Evolutionary conservation across 2,329 filamentous ascomycete species (phyloP).

Genomic region (Aspergillus sergii): DNA sequence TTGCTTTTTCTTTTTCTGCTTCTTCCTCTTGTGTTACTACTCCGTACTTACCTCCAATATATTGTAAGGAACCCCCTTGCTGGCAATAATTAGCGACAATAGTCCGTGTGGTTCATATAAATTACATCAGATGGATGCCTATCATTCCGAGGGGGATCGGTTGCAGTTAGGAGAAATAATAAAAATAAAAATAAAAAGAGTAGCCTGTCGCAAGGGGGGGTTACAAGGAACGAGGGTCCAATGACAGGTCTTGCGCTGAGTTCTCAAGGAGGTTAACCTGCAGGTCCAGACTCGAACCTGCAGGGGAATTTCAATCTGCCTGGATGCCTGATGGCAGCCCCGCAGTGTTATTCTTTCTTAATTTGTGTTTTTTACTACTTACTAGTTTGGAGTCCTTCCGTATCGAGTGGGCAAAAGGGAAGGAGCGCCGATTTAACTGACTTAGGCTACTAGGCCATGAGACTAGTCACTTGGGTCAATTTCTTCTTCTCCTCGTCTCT

Average conservation of each 20-base stretch:
- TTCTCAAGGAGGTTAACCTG: neutral
- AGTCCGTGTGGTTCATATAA: neutral
- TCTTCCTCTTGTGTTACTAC: constrained; percentile 1
- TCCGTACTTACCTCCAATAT: neutral
- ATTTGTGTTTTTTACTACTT: neutral
- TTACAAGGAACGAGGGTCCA: neutral
- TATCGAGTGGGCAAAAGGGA: neutral
- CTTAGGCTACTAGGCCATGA: neutral
- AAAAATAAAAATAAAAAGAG: neutral
- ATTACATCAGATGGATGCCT: neutral
- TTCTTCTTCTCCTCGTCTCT: neutral
- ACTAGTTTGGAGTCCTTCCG: no score
- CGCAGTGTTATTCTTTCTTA: neutral
- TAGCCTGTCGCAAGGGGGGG: neutral
- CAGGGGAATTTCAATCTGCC: neutral
- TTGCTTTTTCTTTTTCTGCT: constrained; percentile 7
- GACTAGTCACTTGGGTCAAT: no score
- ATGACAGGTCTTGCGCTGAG: neutral
- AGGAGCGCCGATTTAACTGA: neutral
- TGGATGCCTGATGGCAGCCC: constrained; percentile 1
- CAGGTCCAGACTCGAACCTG: constrained; percentile 4
- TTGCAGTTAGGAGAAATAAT: neutral
- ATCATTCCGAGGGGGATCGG: neutral
- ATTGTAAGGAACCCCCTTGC: neutral
- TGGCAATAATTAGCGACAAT: neutral